Evolutionary conservation across 306 rosid species (phyloP).

Genomic region (Gastrolobium villosum): DNA sequence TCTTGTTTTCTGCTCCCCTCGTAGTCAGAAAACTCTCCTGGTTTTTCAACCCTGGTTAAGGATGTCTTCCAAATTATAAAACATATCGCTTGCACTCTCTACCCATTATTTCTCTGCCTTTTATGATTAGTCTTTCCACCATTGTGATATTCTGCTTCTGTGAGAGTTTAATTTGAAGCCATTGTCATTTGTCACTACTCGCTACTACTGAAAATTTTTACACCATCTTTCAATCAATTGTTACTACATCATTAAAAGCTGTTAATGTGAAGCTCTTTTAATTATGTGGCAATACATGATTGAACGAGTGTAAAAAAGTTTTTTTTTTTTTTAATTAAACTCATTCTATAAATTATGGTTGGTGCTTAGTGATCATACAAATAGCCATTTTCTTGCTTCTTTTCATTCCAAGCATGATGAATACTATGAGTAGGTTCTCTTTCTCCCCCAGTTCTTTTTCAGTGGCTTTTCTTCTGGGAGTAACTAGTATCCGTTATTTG

Average conservation of each 20-base stretch:
- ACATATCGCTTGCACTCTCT: background rate
- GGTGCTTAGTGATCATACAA: background rate
- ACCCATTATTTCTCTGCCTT: background rate
- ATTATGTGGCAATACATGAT: background rate
- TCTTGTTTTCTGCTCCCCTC: background rate
- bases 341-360: slow-evolving; percentile 1
- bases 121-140: background rate
- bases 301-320: background rate
- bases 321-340: background rate
- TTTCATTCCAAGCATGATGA: slow-evolving; percentile 21
- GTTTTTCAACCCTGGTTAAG: background rate
- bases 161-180: background rate
- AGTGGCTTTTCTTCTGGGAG: background rate
- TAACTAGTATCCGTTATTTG: slow-evolving; percentile 8
- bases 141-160: background rate
- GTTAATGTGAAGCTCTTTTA: background rate
- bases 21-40: background rate
- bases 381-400: background rate
- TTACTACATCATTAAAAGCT: background rate
- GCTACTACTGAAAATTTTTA: background rate
- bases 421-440: background rate
- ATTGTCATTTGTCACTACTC: background rate
- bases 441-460: background rate
- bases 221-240: background rate
- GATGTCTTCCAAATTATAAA: no score